These are phyloP conservation scores for Ganoderma leucocontextum DNA, from an alignment of 1,284 basidiomycete genomes.

Conservation along the genomic window DNA sequence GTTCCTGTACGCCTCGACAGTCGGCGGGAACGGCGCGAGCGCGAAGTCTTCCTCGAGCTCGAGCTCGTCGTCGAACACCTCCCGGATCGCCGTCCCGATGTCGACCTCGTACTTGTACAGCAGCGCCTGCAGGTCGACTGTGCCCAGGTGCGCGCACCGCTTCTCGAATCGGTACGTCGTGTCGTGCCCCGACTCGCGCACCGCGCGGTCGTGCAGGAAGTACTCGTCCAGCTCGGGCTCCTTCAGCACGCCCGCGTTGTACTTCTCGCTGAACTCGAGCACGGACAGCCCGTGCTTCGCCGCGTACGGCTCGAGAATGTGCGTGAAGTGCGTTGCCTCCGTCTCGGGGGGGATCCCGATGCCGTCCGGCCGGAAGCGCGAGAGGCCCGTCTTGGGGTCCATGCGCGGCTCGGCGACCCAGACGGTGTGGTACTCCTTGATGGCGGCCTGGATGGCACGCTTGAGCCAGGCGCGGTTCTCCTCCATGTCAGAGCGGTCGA, in stretches of 20 bases:
- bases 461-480: slow-evolving; percentile 93
- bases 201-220: slow-evolving; percentile 95
- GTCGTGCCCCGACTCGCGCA: slow-evolving; percentile 96
- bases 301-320: slow-evolving; percentile 95
- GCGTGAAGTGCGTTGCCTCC: slow-evolving; percentile 97
- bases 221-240: slow-evolving; percentile 96
- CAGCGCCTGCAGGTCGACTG: slow-evolving; percentile 93
- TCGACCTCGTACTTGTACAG: slow-evolving; percentile 95
- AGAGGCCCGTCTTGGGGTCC: slow-evolving; percentile 92
- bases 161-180: slow-evolving; percentile 98
- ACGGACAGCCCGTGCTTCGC: slow-evolving; percentile 94
- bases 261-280: slow-evolving; percentile 96
- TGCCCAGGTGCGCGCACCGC: slow-evolving; percentile 94
- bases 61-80: slow-evolving; percentile 92
- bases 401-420: slow-evolving; percentile 96
- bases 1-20: slow-evolving; percentile 77
- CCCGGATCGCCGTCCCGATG: slow-evolving; percentile 92
- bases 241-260: slow-evolving; percentile 85
- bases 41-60: slow-evolving; percentile 93
- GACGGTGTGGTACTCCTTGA: slow-evolving; percentile 98
- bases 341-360: slow-evolving; percentile 98
- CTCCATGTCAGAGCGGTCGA: slow-evolving; percentile 85
- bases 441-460: slow-evolving; percentile 93
- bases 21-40: slow-evolving; percentile 91
- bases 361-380: slow-evolving; percentile 94